Base-by-base conservation (phyloP, 2,329 filamentous ascomycete species). In the Reticulascus tulasneorum region DNA sequence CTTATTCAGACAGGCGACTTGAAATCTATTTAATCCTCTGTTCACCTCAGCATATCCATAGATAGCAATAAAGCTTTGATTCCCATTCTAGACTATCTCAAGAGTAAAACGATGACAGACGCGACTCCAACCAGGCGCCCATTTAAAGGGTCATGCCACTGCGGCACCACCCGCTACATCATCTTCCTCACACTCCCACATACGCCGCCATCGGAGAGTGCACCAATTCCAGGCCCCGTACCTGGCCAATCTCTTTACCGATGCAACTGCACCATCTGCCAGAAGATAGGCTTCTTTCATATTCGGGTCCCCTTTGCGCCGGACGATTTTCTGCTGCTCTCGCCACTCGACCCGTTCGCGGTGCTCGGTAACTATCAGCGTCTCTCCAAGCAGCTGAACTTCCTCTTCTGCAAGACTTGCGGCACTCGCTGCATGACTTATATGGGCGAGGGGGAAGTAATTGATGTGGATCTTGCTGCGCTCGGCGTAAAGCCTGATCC, bases 221-320 rank as follows among this genome's bases (percentile, higher is more conserved):
- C 26, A 9, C 36, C 52, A 53, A 32, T 47, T 25, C 47, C 31
- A 41, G 15, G 37, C 35, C 19, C 34, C 46, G 20, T 37, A 11
- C n/a, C 40, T 12, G 30, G 39, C 23, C 54, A 59, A 37, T 31
- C 42, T 33, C 37, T 64, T 38, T 58, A 62, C 53, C 54, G 62
- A 44, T 73, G 69, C 57, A 74, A 73, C 43, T 74, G 69, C 50
- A 64, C 53, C 9, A 60, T 64, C 9, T 74, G 69, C 49, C 64
- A 71, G 31, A 73, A 73, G 45, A 57, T 64, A 42, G 62, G 60
- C 11, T 58, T 66, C 39, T 64, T 71, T 43, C 69, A 74, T 47
- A 49, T 66, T 28, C 64, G 69, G 9, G 54, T 63, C 9, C 50
- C 44, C 27, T 43, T 41, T 21, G 24, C 43, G 10, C 46, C 50